Evolutionary conservation across 148 eudicot species (phyloP).

Genomic region (Nyssa sinensis): DNA sequence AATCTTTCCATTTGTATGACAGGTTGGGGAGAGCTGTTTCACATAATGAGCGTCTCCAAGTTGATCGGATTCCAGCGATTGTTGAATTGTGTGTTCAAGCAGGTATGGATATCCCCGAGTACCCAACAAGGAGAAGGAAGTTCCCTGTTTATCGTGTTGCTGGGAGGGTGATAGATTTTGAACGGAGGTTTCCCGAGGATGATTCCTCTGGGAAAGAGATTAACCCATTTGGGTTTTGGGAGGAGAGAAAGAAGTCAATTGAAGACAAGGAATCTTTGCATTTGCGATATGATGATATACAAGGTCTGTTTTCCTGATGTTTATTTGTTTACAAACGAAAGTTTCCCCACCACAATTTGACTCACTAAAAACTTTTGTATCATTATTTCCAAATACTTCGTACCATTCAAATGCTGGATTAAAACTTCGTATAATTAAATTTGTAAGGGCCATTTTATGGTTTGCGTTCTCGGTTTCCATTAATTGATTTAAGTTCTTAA

Average conservation of each 20-base stretch:
- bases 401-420: too few relatives aligned
- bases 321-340: not conserved
- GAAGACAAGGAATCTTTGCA: slow-evolving; percentile 12
- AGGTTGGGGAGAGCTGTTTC: slow-evolving; percentile 49
- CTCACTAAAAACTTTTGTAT: too few relatives aligned
- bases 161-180: slow-evolving; percentile 42
- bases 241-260: slow-evolving; percentile 14
- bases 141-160: slow-evolving; percentile 44
- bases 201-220: slow-evolving; percentile 22
- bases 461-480: not conserved
- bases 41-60: slow-evolving; percentile 44
- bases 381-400: too few relatives aligned
- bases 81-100: slow-evolving; percentile 48
- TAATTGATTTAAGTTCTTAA: slow-evolving; percentile 2
- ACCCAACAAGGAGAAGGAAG: slow-evolving; percentile 41
- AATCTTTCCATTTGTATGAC: slow-evolving; percentile 47
- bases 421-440: too few relatives aligned
- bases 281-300: slow-evolving; percentile 25
- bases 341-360: not conserved
- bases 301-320: slow-evolving; percentile 24
- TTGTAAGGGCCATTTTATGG: too few relatives aligned
- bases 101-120: slow-evolving; percentile 40
- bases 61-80: slow-evolving; percentile 44
- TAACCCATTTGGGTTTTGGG: slow-evolving; percentile 31
- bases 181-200: slow-evolving; percentile 39